Evolutionary conservation across 345 rosid species (phyloP).

Genomic region (Syzygium aqueum): DNA sequence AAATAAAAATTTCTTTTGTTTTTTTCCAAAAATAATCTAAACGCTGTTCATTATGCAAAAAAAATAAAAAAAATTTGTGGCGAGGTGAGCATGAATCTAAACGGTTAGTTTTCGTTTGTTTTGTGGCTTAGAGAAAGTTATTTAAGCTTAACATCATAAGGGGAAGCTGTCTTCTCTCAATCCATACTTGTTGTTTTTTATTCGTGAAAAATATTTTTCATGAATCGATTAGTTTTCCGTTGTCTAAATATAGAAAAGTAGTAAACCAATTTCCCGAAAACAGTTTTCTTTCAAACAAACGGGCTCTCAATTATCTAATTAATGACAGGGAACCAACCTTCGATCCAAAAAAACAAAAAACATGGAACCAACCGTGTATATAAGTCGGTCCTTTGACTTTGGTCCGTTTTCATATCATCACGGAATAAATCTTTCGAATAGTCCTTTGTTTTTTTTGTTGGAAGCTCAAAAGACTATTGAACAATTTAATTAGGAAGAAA

Average conservation of each 20-base stretch:
- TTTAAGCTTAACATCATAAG: background rate
- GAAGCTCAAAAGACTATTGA: no score
- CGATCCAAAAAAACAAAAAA: no score
- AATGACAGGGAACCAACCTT: background rate
- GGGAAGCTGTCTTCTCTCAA: background rate
- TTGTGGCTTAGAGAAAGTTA: background rate
- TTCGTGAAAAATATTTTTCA: background rate
- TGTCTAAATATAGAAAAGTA: background rate
- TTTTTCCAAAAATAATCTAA: background rate
- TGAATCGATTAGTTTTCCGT: background rate
- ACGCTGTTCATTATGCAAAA: no score
- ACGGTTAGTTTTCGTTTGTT: no score
- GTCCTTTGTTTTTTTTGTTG: no score
- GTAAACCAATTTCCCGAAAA: background rate
- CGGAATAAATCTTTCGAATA: background rate
- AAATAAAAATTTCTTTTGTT: background rate
- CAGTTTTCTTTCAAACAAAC: background rate
- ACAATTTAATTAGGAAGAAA: no score
- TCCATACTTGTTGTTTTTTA: background rate
- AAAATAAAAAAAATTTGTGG: no score
- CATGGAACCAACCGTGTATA: background rate
- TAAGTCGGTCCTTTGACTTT: background rate
- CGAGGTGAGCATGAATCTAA: background rate
- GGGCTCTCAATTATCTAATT: background rate
- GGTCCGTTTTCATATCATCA: background rate